These are phyloP conservation scores for Babesia microti DNA, from an alignment of 169 alveolate genomes.

Conservation along the genomic window DNA sequence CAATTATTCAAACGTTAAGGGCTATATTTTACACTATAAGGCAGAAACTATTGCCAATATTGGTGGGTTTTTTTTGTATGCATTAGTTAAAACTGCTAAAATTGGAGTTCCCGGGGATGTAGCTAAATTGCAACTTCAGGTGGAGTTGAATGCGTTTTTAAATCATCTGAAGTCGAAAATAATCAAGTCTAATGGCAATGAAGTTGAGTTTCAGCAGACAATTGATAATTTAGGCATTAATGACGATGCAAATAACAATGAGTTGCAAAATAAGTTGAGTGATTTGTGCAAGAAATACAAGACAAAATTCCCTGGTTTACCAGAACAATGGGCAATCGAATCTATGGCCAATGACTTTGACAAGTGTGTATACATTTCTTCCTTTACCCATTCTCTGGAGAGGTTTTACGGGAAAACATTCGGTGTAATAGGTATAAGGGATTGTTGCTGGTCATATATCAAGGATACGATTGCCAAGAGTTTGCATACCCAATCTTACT, in stretches of 20 bases:
- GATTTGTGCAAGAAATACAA: not conserved
- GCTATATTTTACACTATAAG: constrained; percentile 16
- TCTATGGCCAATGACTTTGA: too few species aligned
- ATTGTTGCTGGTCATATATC: constrained; percentile 53
- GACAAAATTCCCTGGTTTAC: too few species aligned
- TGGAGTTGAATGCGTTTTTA: constrained; percentile 19
- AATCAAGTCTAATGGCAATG: constrained; percentile 5
- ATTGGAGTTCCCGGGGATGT: constrained; percentile 1
- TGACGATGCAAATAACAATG: not conserved
- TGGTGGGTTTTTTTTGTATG: too few species aligned
- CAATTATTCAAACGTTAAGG: constrained; percentile 14
- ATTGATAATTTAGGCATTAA: not conserved
- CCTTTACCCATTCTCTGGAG: constrained; percentile 43
- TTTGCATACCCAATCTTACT: constrained; percentile 39
- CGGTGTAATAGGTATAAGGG: constrained; percentile 61
- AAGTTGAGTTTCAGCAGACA: not conserved
- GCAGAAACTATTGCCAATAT: constrained; percentile 10
- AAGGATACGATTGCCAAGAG: constrained; percentile 53
- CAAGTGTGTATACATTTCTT: not conserved
- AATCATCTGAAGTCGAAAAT: constrained; percentile 13
- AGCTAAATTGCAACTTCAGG: not conserved
- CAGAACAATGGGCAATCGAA: too few species aligned
- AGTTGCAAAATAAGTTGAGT: not conserved
- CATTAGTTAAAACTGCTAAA: too few species aligned
- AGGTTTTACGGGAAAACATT: constrained; percentile 50